A percentile compares a stretch with the other conserved stretches of the same genome.
Conservation (phyloP, 2,329 filamentous ascomycete species). For the Colletotrichum aenigma region DNA sequence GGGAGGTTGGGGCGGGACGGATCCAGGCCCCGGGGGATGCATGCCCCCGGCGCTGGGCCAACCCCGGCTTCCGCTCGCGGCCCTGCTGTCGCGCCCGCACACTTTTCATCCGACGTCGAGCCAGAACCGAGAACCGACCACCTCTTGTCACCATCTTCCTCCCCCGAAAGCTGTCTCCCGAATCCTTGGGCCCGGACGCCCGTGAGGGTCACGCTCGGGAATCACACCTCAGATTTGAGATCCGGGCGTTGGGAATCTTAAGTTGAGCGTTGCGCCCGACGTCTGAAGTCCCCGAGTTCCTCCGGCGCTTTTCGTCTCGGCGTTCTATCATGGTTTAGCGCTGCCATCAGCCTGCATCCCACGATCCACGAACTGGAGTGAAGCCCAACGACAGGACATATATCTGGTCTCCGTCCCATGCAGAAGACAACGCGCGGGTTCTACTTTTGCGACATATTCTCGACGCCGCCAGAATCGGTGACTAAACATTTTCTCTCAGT, state of each 20-base stretch:
- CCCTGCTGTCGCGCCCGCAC: not conserved
- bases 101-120: not conserved
- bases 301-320: conserved; percentile 9
- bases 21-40: not conserved
- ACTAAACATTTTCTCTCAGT: not conserved
- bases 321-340: not conserved
- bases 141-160: not conserved
- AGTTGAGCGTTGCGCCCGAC: not conserved
- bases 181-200: not conserved
- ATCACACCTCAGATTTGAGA: not conserved
- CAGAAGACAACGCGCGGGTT: not conserved
- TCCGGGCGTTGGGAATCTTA: not conserved
- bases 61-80: not conserved
- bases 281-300: not conserved
- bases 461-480: not conserved
- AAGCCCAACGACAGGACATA: not conserved
- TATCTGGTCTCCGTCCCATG: not conserved
- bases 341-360: not conserved
- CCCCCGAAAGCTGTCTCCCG: not conserved
- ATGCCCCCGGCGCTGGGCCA: not conserved
- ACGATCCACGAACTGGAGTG: not conserved
- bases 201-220: not conserved
- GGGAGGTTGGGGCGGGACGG: conserved; percentile 4
- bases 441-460: not conserved
- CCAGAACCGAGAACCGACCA: not conserved